Evolutionary conservation across 2,329 filamentous ascomycete species (phyloP), one percentile per base, ranked within the genome.

Genomic region (Claviceps sp.): DNA sequence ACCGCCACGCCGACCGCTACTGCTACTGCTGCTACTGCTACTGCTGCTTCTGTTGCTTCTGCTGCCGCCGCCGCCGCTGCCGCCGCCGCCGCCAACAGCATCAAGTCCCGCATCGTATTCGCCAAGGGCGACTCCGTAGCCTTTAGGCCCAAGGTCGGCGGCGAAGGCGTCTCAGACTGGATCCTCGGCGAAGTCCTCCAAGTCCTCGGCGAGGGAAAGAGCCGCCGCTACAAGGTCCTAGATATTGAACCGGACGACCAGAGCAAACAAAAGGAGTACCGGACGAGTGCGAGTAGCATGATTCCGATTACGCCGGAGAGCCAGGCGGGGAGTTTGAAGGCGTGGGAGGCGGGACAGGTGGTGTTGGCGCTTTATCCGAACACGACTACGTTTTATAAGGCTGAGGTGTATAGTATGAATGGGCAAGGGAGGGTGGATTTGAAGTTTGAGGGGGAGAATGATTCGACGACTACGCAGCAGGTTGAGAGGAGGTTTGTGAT

Each of bases 331-430:
- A 79, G 67, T 2, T 70, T 84, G 16, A 68, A 75, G 4, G 74
- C 85, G 42, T 77, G 85, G 53, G 79, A 85, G 38, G 68, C 78
- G 40, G 84, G 85, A 45, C 86, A 84, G 62, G 78, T 81, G 45
- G 86, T 91, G 8, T 71, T 91, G 52, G 87, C 87, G 0, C 71
- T 88, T 53, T 93, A 93, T 61, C 87, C 87, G 0, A 83, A 88
- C 59, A 91, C 87, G 1, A 90, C 87, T 1, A 90, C 86, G 0
- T 91, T 93, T 60, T 93, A 93, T 65, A 83, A 86, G 63, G 87
- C 87, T 1, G 85, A 89, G 58, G 86, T 91, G 8, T 85, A 87
- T 68, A 82, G 82, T 38, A 82, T 79, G 72, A 72, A 83, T 52
- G 70, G 70, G 40, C 64, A 73, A 54, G 61, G 73, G 42, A 76